Evolutionary conservation across 805 yeast genomes (phyloP).

Genomic region (Candida schatavii): DNA sequence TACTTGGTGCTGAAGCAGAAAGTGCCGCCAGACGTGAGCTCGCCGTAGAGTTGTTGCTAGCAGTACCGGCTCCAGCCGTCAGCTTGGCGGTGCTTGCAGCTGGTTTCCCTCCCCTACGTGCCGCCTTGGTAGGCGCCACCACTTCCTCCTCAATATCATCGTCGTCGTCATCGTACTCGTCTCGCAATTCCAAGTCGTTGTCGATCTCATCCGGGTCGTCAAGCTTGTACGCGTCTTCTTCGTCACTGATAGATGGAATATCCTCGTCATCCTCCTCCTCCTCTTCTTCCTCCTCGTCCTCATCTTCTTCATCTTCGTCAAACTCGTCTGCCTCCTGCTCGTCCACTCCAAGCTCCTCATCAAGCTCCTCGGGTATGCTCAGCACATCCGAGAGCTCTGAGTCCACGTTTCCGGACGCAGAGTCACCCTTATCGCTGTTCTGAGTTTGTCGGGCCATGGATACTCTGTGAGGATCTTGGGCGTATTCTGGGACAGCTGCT

Average conservation of each 20-base stretch:
- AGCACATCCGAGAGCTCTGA: slow-evolving; percentile 7
- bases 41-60: background rate
- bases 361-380: slow-evolving; percentile 7
- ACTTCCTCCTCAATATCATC: too few relatives aligned
- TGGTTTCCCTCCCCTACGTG: too few relatives aligned
- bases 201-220: slow-evolving; percentile 38
- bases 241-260: slow-evolving; percentile 22
- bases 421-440: slow-evolving; percentile 5
- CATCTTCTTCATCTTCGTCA: slow-evolving; percentile 14
- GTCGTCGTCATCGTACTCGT: slow-evolving; percentile 23
- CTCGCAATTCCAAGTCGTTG: slow-evolving; percentile 32
- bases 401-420: slow-evolving; percentile 8
- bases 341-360: slow-evolving; percentile 11
- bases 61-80: background rate
- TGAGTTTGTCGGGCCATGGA: slow-evolving; percentile 1
- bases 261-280: slow-evolving; percentile 18
- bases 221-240: slow-evolving; percentile 28
- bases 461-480: too few relatives aligned
- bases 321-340: slow-evolving; percentile 16
- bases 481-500: too few relatives aligned
- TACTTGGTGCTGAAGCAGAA: slow-evolving; percentile 5
- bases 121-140: too few relatives aligned
- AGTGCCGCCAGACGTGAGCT: background rate
- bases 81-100: too few relatives aligned
- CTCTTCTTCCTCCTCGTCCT: slow-evolving; percentile 15